Evolutionary conservation across 306 rosid species (phyloP).

Genomic region (Begonia masoniana): DNA sequence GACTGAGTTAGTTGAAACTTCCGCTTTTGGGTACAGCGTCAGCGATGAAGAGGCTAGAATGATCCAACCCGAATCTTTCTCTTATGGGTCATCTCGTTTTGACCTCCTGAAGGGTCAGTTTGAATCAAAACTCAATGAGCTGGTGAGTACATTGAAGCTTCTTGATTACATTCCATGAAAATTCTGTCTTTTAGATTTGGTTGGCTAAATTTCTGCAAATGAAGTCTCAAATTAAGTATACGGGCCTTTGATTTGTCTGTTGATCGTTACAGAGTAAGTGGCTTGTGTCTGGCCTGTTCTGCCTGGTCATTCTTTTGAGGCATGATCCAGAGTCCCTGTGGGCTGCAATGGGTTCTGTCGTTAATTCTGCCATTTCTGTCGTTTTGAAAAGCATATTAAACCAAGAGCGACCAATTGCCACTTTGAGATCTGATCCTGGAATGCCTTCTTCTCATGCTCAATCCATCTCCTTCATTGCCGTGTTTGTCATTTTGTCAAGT

Average conservation of each 20-base stretch:
- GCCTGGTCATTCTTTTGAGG: slow-evolving; percentile 50
- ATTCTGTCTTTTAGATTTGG: too few species aligned
- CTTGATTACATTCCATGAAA: too few species aligned
- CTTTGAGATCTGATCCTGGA: slow-evolving; percentile 70
- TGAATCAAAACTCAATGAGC: slow-evolving; percentile 44
- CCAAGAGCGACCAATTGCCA: slow-evolving; percentile 69
- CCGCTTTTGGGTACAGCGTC: slow-evolving; percentile 18
- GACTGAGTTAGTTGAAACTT: background rate
- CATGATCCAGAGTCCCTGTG: slow-evolving; percentile 78
- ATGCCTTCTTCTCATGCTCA: slow-evolving; percentile 95
- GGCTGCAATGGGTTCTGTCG: slow-evolving; percentile 58
- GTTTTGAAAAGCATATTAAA: slow-evolving; percentile 50
- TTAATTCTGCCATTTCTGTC: slow-evolving; percentile 41
- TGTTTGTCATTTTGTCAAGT: slow-evolving; percentile 45
- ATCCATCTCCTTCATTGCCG: slow-evolving; percentile 49
- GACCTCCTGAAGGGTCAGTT: slow-evolving; percentile 13
- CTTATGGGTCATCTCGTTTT: slow-evolving; percentile 21
- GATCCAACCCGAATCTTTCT: slow-evolving; percentile 43
- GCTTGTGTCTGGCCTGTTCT: slow-evolving; percentile 46
- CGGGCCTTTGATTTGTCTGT: background rate
- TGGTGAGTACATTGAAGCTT: slow-evolving; percentile 30
- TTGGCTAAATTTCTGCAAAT: too few species aligned
- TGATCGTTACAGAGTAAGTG: slow-evolving; percentile 68
- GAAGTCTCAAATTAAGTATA: too few species aligned
- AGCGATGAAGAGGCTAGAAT: slow-evolving; percentile 29